phyloP scores from a whole-genome alignment of 352 stramenopile species.

The Phytophthora hibernalis region DNA sequence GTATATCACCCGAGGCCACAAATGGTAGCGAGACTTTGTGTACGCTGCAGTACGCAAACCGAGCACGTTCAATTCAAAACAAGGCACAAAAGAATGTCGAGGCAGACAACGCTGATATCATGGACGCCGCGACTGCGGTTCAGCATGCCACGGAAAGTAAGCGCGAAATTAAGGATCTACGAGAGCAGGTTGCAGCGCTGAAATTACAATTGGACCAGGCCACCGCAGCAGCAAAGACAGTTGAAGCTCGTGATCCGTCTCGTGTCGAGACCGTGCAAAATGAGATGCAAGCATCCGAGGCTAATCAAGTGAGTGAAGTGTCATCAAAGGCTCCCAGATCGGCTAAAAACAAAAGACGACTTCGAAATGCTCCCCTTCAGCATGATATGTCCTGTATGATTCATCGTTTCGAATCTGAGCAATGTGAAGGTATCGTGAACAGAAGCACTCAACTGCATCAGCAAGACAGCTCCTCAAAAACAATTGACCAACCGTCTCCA shows the following conservation, averaged over 20 bases:
- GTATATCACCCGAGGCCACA: constrained; percentile 57
- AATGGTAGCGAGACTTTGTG: constrained; percentile 69
- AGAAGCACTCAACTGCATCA: constrained; percentile 5
- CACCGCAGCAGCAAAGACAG: constrained; percentile 9
- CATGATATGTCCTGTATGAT: constrained; percentile 11
- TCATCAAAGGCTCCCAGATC: not conserved
- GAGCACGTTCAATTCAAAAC: constrained; percentile 79
- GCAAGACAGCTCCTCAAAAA: not conserved
- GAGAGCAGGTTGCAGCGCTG: constrained; percentile 51
- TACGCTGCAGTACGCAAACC: constrained; percentile 81
- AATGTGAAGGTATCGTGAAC: constrained; percentile 2
- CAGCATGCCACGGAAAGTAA: constrained; percentile 37
- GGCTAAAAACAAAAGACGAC: not conserved
- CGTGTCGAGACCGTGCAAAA: not conserved
- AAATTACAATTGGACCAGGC: constrained; percentile 46
- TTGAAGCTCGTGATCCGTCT: constrained; percentile 4
- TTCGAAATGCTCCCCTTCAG: constrained; percentile 16
- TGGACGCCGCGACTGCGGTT: not conserved
- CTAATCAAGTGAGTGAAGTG: not conserved
- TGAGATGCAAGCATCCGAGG: not conserved
- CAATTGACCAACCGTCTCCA: not conserved
- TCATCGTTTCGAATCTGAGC: constrained; percentile 2
- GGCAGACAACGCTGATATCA: constrained; percentile 7
- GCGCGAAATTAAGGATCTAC: constrained; percentile 51
- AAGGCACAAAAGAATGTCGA: constrained; percentile 70